Evolutionary conservation across 2,329 filamentous ascomycete species (phyloP).

Genomic region (Knufia fluminis): DNA sequence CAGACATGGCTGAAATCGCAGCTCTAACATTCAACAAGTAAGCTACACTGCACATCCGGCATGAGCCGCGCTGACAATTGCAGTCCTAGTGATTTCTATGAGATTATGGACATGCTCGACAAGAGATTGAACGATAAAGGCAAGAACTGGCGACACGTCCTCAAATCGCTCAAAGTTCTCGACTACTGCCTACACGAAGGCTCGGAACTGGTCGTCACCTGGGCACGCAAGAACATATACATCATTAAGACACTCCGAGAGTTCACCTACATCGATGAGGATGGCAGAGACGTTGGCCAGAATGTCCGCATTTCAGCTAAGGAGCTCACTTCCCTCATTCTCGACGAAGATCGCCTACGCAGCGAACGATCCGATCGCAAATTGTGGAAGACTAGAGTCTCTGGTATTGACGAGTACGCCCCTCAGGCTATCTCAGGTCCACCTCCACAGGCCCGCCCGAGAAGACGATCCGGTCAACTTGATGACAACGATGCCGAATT

Average conservation of each 20-base stretch:
- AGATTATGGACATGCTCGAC: slow-evolving; percentile 99
- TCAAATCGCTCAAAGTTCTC: slow-evolving; percentile 94
- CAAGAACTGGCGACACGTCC: slow-evolving; percentile 97
- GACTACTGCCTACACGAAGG: slow-evolving; percentile 98
- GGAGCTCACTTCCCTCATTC: slow-evolving; percentile 81
- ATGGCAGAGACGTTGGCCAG: slow-evolving; percentile 87
- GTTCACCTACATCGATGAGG: slow-evolving; percentile 93
- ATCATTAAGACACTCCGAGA: slow-evolving; percentile 98
- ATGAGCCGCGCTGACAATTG: slow-evolving; percentile 12
- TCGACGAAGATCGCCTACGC: slow-evolving; percentile 87
- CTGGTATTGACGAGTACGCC: slow-evolving; percentile 76
- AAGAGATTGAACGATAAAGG: slow-evolving; percentile 98
- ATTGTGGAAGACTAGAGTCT: slow-evolving; percentile 93
- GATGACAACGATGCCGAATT: slow-evolving; percentile 90
- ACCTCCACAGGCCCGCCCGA: slow-evolving; percentile 28
- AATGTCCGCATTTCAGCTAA: slow-evolving; percentile 95
- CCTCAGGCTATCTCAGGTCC: slow-evolving; percentile 37
- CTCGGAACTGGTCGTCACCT: slow-evolving; percentile 91
- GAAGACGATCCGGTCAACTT: slow-evolving; percentile 37
- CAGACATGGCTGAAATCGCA: slow-evolving; percentile 97
- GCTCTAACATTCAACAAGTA: slow-evolving; percentile 97
- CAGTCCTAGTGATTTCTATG: slow-evolving; percentile 94
- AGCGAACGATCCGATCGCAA: slow-evolving; percentile 85
- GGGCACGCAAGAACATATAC: slow-evolving; percentile 96
- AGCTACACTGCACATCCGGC: slow-evolving; percentile 25